Percentiles rank a stretch among this genome's conserved stretches.
These are phyloP conservation scores for Cryptococcus sp. DNA, from an alignment of 1,284 basidiomycete genomes.

Conservation along the genomic window DNA sequence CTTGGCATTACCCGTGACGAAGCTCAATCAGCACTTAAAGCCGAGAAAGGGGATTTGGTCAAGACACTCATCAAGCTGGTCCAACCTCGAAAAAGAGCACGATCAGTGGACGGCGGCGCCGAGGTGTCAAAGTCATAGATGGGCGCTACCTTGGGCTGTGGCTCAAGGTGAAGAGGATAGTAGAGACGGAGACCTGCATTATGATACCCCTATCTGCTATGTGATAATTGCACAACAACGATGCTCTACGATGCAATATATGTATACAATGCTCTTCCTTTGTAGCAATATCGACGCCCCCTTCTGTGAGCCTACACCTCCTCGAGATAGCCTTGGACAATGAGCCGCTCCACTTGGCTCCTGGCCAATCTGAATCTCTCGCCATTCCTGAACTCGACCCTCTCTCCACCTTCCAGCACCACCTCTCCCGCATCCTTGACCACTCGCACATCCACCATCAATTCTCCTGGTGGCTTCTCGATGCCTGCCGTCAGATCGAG, in stretches of 20 bases:
- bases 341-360: conserved; percentile 85
- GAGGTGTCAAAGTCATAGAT: conserved; percentile 13
- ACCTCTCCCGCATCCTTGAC: conserved; percentile 83
- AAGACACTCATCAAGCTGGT: conserved; percentile 41
- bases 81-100: conserved; percentile 31
- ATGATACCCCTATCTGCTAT: neutral
- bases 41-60: conserved; percentile 40
- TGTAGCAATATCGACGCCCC: neutral
- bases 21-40: conserved; percentile 36
- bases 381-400: conserved; percentile 83
- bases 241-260: neutral
- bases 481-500: conserved; percentile 81
- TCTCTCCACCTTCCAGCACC: conserved; percentile 77
- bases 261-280: no score
- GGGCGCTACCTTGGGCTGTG: neutral
- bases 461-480: conserved; percentile 60
- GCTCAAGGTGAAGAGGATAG: no score
- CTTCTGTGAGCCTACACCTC: conserved; percentile 45
- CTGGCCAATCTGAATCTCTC: conserved; percentile 82
- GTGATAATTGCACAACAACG: neutral
- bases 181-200: neutral
- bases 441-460: conserved; percentile 54
- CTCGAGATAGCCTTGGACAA: conserved; percentile 87
- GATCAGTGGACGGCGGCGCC: conserved; percentile 26
- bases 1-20: conserved; percentile 34